Evolutionary conservation across 306 rosid species (phyloP).

Genomic region (Glycine soja): DNA sequence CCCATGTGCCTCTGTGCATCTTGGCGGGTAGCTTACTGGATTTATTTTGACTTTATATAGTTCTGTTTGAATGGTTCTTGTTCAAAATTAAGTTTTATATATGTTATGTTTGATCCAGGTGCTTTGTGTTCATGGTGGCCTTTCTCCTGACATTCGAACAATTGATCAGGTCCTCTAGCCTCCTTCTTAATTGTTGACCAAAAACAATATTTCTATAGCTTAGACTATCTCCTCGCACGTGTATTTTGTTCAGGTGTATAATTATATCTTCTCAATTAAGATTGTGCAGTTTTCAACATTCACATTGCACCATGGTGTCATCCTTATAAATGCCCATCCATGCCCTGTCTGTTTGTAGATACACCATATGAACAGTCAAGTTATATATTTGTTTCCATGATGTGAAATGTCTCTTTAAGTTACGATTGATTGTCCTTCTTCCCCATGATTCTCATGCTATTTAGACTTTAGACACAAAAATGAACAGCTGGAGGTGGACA

Average conservation of each 20-base stretch:
- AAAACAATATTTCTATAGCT: neutral
- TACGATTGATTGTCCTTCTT: neutral
- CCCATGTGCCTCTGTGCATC: neutral
- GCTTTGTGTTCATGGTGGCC: constrained; percentile 61
- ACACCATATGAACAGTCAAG: neutral
- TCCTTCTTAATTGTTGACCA: constrained; percentile 37
- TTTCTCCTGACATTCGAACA: constrained; percentile 93
- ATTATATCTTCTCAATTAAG: neutral
- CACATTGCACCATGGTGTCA: constrained; percentile 19
- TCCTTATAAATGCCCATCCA: neutral
- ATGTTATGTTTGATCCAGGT: constrained; percentile 63
- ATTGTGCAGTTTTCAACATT: neutral
- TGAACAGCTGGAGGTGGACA: neutral
- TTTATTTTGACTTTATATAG: neutral
- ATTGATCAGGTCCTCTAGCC: constrained; percentile 76
- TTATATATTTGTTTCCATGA: constrained; percentile 9
- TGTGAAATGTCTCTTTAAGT: neutral
- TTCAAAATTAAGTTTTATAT: constrained; percentile 16
- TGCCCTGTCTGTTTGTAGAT: constrained; percentile 5
- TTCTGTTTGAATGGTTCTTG: constrained; percentile 29
- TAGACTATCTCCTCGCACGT: neutral
- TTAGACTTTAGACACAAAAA: neutral
- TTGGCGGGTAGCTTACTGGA: constrained; percentile 16
- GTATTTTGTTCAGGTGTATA: neutral
- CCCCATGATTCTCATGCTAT: neutral